Evolutionary conservation across 1,139 yeast genomes (phyloP).

Genomic region (Zygosaccharomyces sapae): DNA sequence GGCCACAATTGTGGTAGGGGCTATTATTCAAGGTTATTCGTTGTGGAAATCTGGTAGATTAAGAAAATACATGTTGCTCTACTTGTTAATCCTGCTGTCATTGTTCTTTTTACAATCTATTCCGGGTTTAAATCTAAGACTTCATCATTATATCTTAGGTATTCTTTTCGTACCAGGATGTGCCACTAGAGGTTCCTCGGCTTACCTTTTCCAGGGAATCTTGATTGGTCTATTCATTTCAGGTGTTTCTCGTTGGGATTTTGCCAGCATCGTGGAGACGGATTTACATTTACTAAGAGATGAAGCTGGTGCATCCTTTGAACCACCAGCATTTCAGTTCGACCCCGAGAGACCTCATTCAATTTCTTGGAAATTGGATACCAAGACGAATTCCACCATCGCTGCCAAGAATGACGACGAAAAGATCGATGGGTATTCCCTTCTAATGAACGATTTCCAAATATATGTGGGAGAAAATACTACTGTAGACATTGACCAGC

Average conservation of each 20-base stretch:
- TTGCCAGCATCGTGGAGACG: constrained; percentile 84
- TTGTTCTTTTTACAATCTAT: constrained; percentile 48
- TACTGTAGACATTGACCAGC: constrained; percentile 41
- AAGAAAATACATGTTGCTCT: constrained; percentile 50
- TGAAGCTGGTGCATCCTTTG: constrained; percentile 60
- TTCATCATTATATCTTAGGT: constrained; percentile 88
- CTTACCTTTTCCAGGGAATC: constrained; percentile 75
- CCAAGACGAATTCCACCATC: constrained; percentile 2
- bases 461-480: constrained; percentile 54
- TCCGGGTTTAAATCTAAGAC: constrained; percentile 69
- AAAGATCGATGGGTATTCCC: constrained; percentile 48
- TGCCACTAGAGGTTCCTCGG: constrained; percentile 68
- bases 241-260: constrained; percentile 91
- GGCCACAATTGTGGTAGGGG: constrained; percentile 47
- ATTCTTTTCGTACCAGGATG: constrained; percentile 81
- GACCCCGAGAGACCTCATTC: constrained; percentile 20
- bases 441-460: constrained; percentile 75
- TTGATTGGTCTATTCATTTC: constrained; percentile 74
- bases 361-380: constrained; percentile 26
- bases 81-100: constrained; percentile 44
- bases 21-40: constrained; percentile 67
- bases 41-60: constrained; percentile 81
- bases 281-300: constrained; percentile 61
- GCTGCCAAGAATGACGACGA: constrained; percentile 14
- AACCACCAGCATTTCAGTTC: constrained; percentile 50